These are phyloP conservation scores for Stylonectria norvegica DNA, from an alignment of 2,329 filamentous ascomycete species.

Conservation along the genomic window DNA sequence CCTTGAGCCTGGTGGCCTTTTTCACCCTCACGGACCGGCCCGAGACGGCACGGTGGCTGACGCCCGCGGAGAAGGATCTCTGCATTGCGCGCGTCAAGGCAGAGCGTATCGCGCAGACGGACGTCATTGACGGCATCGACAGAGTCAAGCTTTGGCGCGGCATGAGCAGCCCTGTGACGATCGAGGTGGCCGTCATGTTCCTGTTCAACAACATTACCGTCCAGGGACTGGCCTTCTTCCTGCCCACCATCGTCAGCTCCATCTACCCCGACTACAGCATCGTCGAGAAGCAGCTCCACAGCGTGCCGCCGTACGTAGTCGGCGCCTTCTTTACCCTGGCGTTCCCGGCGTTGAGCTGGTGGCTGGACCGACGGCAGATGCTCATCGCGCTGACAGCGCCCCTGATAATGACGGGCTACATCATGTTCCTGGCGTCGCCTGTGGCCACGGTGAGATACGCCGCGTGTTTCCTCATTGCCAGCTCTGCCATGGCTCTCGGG, in stretches of 20 bases:
- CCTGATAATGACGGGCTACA: conserved; percentile 59
- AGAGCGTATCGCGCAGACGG: conserved; percentile 57
- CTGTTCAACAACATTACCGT: conserved; percentile 65
- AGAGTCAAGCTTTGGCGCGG: conserved; percentile 55
- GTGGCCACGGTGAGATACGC: conserved; percentile 52
- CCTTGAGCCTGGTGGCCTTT: conserved; percentile 55
- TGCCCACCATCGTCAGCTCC: conserved; percentile 60
- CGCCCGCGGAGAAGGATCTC: conserved; percentile 59
- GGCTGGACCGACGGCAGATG: conserved; percentile 50
- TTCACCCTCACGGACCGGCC: conserved; percentile 65
- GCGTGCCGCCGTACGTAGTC: conserved; percentile 62
- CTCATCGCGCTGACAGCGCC: conserved; percentile 55
- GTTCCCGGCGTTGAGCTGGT: conserved; percentile 55
- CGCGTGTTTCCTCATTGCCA: conserved; percentile 61
- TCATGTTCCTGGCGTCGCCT: conserved; percentile 57
- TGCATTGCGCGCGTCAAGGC: conserved; percentile 58
- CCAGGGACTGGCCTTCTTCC: conserved; percentile 64
- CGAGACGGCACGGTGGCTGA: conserved; percentile 62
- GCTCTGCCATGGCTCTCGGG: conserved; percentile 58
- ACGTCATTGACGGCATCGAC: conserved; percentile 60
- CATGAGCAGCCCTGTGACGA: conserved; percentile 56
- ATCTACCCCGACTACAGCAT: conserved; percentile 59
- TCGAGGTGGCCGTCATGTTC: conserved; percentile 56
- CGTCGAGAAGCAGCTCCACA: conserved; percentile 61
- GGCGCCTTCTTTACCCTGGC: conserved; percentile 59